Evolutionary conservation across 176 grass and related monocot species (phyloP).

Genomic region (Aechmea fasciata): DNA sequence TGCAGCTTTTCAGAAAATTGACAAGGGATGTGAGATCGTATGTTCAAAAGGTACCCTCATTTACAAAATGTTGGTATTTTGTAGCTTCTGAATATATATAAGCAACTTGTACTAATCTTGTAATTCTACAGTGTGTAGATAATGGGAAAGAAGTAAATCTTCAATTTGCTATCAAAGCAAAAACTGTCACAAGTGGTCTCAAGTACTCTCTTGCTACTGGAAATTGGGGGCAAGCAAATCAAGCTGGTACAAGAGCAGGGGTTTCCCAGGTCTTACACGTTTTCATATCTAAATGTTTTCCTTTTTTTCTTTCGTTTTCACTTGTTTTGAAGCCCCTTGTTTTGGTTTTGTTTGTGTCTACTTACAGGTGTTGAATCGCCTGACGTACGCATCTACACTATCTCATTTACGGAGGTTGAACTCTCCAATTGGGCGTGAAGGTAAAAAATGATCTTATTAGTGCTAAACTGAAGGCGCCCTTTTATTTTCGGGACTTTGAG

Average conservation of each 20-base stretch:
- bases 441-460: slow-evolving; percentile 27
- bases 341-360: slow-evolving; percentile 13
- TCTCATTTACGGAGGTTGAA: slow-evolving; percentile 96
- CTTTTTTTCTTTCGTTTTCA: background rate
- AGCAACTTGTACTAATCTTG: slow-evolving; percentile 21
- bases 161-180: slow-evolving; percentile 99
- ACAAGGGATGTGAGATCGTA: slow-evolving; percentile 97
- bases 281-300: slow-evolving; percentile 7
- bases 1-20: slow-evolving; percentile 94
- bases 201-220: slow-evolving; percentile 86
- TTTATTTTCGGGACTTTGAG: background rate
- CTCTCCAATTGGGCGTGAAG: slow-evolving; percentile 98
- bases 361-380: slow-evolving; percentile 85
- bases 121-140: slow-evolving; percentile 68
- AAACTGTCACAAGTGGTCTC: slow-evolving; percentile 84
- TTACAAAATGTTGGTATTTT: slow-evolving; percentile 20
- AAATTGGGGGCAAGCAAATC: slow-evolving; percentile 91
- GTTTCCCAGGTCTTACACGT: slow-evolving; percentile 72
- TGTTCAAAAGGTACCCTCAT: slow-evolving; percentile 79
- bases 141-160: slow-evolving; percentile 98
- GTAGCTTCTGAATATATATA: slow-evolving; percentile 13
- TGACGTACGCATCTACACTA: slow-evolving; percentile 94
- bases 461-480: background rate
- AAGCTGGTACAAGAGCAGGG: slow-evolving; percentile 85
- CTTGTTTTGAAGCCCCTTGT: background rate